Conservation (phyloP, 345 rosid genomes). For the Populus deltoides region DNA sequence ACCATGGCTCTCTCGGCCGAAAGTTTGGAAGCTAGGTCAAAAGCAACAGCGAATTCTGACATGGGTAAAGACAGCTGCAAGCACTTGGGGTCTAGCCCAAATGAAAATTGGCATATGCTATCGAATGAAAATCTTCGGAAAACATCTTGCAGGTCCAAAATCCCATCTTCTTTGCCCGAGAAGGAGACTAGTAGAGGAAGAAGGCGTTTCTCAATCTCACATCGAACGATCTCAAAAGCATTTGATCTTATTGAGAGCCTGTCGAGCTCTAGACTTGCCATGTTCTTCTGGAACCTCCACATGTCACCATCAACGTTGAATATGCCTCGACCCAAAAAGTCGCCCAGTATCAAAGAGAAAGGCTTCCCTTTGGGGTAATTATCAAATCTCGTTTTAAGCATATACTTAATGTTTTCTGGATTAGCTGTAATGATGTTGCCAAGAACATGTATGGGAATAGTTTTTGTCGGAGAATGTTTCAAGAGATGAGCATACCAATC, state of each 20-base stretch:
- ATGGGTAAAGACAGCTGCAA: not conserved
- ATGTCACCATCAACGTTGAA: slow-evolving; percentile 2
- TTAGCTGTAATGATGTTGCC: not conserved
- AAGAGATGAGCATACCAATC: slow-evolving; percentile 6
- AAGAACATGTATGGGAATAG: not conserved
- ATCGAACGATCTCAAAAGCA: not conserved
- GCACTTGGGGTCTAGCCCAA: not conserved
- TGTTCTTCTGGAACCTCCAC: slow-evolving; percentile 1
- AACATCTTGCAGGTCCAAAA: not conserved
- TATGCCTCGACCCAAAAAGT: not conserved
- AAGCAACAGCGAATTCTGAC: not conserved
- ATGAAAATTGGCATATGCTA: not conserved
- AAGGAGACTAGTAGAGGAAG: not conserved
- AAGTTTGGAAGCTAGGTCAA: not conserved
- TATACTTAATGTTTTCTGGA: not conserved
- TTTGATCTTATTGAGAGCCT: not conserved
- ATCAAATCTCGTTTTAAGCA: not conserved
- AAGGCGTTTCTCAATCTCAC: not conserved
- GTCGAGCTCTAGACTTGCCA: slow-evolving; percentile 1
- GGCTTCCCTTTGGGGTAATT: slow-evolving; percentile 2
- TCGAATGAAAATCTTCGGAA: slow-evolving; percentile 3
- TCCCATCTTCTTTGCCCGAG: not conserved
- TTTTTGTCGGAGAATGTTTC: not conserved
- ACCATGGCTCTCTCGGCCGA: not conserved
- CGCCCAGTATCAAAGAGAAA: not conserved